Base-by-base conservation (phyloP, 345 rosid genomes). In the Limnanthes douglasii region DNA sequence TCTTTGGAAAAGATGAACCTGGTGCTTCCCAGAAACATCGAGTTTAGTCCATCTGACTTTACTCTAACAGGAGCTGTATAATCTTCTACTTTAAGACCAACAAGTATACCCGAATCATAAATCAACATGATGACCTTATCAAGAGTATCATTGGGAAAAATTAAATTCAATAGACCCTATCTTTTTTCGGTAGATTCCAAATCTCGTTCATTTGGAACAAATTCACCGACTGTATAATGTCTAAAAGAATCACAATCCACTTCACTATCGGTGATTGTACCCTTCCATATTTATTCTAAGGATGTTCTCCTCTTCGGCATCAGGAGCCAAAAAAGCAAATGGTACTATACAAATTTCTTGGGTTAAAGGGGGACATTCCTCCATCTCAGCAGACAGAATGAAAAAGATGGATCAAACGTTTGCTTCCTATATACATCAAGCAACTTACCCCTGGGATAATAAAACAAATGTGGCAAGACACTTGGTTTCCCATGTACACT, bases 401-500 rank as follows among this genome's bases (percentile, higher is more conserved):
- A 46, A 39, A 69, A 15, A 27, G 54, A 41, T 35, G 44, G 29
- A 47, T 21, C 38, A 44, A 10, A 43, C 43, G 29, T 57, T 41
- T 50, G 47, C 9, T 15, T 34, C 22, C 57, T 50, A 28, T 57
- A 57, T 33, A 50, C 14, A 46, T 57, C 62, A 39, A 57, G 62
- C 15, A 86, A 69, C 64, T 81, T 86, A 25, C 73, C 84, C 60
- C 94, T 81, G n/a, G 78, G 81, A 35, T 81, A 66, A 48, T 66
- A 53, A 28, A 40, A 50, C 47, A 48, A 51, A 66, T n/a, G 60
- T 44, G 50, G 37, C 43, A 48, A 21, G 31, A 13, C 39, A 31
- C 24, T 46, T 13, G 48, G 40, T 45, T 51, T 54, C 22, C 46
- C 56, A 57, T 42, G 56, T 12, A 34, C 13, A 18, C 39, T 50